These are phyloP conservation scores for Hymenoscyphus fraxineus DNA, from an alignment of 2,329 filamentous ascomycete genomes.

Conservation along the genomic window DNA sequence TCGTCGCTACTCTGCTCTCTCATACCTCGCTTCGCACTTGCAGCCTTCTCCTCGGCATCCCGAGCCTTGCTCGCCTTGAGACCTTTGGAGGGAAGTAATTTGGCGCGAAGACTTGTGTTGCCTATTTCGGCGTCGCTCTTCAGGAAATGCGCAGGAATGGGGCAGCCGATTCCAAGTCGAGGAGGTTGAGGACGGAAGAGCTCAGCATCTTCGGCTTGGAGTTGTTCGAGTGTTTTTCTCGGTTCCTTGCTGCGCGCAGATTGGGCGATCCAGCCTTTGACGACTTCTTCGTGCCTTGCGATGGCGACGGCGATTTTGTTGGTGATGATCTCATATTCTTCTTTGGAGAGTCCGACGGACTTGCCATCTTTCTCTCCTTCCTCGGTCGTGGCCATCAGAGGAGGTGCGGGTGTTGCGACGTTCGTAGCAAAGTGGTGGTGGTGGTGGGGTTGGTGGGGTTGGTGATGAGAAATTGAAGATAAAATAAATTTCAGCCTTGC, in stretches of 20 bases:
- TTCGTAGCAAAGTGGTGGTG: background rate
- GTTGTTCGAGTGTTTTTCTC: slow-evolving; percentile 32
- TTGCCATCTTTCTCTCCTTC: slow-evolving; percentile 12
- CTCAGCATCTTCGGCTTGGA: slow-evolving; percentile 33
- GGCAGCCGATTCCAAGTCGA: slow-evolving; percentile 34
- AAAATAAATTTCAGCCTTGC: slow-evolving; percentile 4
- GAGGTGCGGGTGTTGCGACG: background rate
- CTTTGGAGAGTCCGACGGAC: slow-evolving; percentile 23
- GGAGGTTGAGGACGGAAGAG: slow-evolving; percentile 31
- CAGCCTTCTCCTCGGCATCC: slow-evolving; percentile 34
- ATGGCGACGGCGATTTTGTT: slow-evolving; percentile 34
- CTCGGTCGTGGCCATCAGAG: slow-evolving; percentile 22
- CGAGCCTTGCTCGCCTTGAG: slow-evolving; percentile 33
- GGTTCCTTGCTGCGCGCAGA: slow-evolving; percentile 22
- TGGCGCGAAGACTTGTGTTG: slow-evolving; percentile 34
- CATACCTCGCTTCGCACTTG: slow-evolving; percentile 31
- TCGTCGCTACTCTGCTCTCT: slow-evolving; percentile 35
- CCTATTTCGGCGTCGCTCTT: slow-evolving; percentile 30
- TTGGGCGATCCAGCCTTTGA: slow-evolving; percentile 32
- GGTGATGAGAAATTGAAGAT: background rate
- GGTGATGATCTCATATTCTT: slow-evolving; percentile 31
- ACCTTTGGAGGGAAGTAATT: slow-evolving; percentile 31
- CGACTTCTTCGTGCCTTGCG: slow-evolving; percentile 33
- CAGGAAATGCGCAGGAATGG: slow-evolving; percentile 31
- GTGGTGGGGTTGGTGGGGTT: slow-evolving; percentile 1